Evolutionary conservation across 2,329 filamentous ascomycete genomes (phyloP), one percentile per base, ranked within the genome.

Genomic region (Exutisphaerella laricina): DNA sequence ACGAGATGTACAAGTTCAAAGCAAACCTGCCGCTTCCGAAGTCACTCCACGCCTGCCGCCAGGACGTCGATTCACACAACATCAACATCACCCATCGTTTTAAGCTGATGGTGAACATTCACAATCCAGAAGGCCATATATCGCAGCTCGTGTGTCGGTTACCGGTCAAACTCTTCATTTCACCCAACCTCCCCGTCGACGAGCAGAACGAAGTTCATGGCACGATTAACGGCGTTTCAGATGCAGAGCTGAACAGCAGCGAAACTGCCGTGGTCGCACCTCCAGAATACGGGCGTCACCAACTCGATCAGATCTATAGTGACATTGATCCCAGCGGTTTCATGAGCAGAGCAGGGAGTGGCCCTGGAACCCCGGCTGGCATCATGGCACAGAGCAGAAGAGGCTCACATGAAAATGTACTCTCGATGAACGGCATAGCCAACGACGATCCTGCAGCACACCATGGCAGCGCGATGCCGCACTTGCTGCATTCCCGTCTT

Each of bases 21-120:
- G 74, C 77, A 43, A 70, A 68, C 16, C 62, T 82, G 32, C 79
- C 84, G 28, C 71, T 98, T 23, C 90, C 90, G 4, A 89, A 85
- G 66, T 87, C 78, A 43, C 70, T 98, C 49, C 82, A 82, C 54
- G 78, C 80, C 53, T 96, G 90, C 67, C 72, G 95, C 38, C 92
- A 98, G 65, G 89, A 95, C 58, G 82, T 92, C 33, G 88, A 94
- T 57, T 82, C 84, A 16, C 82, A 87, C 56, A 86, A 87, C 38
- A 94, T 98, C 69, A 95, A 92, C 65, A 78, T 97, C 39, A 78
- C 87, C 43, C 92, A 98, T 66, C 94, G 94, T 68, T 76, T 97
- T 54, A 90, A 90, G 69, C 77, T 97, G 59, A 88, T 87, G 37
- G 83, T 97, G 47, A 87, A 90, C 34, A 77, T 98, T 28, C 84